Conservation (phyloP, 108 stramenopile genomes). For the Pseudonitzschia pungens region DNA sequence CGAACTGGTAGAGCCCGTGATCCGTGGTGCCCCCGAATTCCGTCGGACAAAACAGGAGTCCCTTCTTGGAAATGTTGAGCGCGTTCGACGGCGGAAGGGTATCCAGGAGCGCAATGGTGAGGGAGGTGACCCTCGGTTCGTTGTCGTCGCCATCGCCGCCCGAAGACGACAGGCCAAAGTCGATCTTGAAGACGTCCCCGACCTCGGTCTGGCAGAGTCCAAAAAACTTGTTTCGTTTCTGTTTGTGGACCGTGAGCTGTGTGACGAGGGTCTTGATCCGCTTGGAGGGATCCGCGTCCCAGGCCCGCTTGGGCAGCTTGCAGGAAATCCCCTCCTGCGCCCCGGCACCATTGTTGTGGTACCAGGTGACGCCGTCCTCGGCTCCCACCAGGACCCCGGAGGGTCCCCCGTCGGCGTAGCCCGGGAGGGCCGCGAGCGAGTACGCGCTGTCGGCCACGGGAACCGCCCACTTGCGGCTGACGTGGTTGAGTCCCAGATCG, state of each 20-base stretch:
- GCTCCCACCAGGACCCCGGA: constrained; percentile 94
- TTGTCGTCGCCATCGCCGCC: constrained; percentile 33
- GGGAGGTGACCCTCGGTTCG: constrained; percentile 32
- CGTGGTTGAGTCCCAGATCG: constrained; percentile 98
- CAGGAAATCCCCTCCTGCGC: constrained; percentile 40
- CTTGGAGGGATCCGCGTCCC: constrained; percentile 37
- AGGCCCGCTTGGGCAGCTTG: constrained; percentile 79
- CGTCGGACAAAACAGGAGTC: constrained; percentile 88
- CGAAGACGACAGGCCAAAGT: constrained; percentile 59
- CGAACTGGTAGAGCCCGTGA: constrained; percentile 95
- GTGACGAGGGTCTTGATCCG: constrained; percentile 73
- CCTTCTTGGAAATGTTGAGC: constrained; percentile 90
- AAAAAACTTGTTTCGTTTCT: constrained; percentile 94
- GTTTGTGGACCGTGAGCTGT: constrained; percentile 72
- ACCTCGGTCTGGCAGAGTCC: constrained; percentile 93
- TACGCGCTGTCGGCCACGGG: constrained; percentile 75
- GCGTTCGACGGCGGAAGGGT: constrained; percentile 83
- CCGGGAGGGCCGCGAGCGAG: constrained; percentile 89
- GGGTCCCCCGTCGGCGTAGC: constrained; percentile 87
- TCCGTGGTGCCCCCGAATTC: constrained; percentile 85
- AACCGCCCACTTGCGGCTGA: constrained; percentile 87
- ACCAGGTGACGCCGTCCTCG: constrained; percentile 92
- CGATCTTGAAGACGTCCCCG: constrained; percentile 96
- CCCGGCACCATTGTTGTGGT: constrained; percentile 58
- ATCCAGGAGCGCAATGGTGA: constrained; percentile 77